Evolutionary conservation across 441 rosid genomes (phyloP).

Genomic region (Populus hybrid): DNA sequence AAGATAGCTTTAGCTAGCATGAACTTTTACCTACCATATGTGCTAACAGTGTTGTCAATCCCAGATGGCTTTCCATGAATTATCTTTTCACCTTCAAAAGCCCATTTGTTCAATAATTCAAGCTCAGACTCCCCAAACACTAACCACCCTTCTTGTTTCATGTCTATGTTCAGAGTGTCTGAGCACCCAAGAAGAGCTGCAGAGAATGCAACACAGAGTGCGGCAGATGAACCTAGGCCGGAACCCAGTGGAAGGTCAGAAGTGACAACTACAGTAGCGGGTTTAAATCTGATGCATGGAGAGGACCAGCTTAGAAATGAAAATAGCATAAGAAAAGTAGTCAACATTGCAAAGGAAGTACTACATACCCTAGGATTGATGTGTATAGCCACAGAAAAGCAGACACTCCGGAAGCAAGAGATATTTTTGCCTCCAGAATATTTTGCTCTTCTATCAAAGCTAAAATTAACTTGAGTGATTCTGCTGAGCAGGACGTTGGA

Average conservation of each 20-base stretch:
- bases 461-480: constrained; percentile 43
- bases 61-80: constrained; percentile 97
- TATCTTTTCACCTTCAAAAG: constrained; percentile 91
- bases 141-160: constrained; percentile 46
- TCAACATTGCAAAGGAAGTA: constrained; percentile 7
- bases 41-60: constrained; percentile 91
- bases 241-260: constrained; percentile 90
- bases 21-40: constrained; percentile 59
- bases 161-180: constrained; percentile 36
- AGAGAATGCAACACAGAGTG: constrained; percentile 72
- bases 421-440: constrained; percentile 64
- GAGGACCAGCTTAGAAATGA: constrained; percentile 16
- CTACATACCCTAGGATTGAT: constrained; percentile 71
- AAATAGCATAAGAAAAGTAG: background rate
- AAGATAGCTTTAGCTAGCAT: background rate
- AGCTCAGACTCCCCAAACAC: constrained; percentile 49
- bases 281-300: constrained; percentile 51
- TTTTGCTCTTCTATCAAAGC: constrained; percentile 60
- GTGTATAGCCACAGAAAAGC: constrained; percentile 91
- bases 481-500: constrained; percentile 54
- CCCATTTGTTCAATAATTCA: constrained; percentile 84
- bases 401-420: constrained; percentile 63
- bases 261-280: constrained; percentile 60
- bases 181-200: constrained; percentile 66
- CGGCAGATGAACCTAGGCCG: constrained; percentile 94